Evolutionary conservation across 345 rosid genomes (phyloP).

Genomic region (Angophora floribunda): DNA sequence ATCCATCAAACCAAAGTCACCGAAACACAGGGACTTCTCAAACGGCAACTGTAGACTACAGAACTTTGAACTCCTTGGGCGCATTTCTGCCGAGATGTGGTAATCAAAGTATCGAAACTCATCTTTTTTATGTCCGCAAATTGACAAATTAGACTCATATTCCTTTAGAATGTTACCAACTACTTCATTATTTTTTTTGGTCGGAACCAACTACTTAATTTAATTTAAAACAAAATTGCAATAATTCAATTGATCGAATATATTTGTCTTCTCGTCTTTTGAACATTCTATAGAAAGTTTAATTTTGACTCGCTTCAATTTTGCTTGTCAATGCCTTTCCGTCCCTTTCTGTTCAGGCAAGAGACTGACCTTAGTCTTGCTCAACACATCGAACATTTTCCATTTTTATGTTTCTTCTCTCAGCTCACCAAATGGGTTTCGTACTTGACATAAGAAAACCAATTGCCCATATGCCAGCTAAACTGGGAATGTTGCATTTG

Average conservation of each 20-base stretch:
- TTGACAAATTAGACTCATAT: not conserved
- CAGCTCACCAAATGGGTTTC: not conserved
- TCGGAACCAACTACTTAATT: not conserved
- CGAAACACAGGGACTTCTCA: not conserved
- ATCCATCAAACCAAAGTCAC: conserved; percentile 32
- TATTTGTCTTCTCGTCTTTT: accelerated
- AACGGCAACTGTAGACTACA: not conserved
- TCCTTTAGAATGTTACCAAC: not conserved
- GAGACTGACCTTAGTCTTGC: not conserved
- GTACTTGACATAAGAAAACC: not conserved
- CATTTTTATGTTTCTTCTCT: not conserved
- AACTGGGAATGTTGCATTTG: not conserved
- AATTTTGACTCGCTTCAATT: not conserved
- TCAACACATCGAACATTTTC: not conserved
- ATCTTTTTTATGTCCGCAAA: not conserved
- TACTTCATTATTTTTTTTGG: not conserved
- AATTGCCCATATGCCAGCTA: not conserved
- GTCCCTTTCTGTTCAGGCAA: not conserved
- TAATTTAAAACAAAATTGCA: not conserved
- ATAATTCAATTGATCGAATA: not conserved
- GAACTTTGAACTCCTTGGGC: not conserved
- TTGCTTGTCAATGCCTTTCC: not conserved
- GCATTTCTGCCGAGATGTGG: not conserved
- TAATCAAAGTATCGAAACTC: not conserved
- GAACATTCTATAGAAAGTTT: not conserved